phyloP scores from a whole-genome alignment of 805 yeast species.

The Diddensiella transvaalensis region DNA sequence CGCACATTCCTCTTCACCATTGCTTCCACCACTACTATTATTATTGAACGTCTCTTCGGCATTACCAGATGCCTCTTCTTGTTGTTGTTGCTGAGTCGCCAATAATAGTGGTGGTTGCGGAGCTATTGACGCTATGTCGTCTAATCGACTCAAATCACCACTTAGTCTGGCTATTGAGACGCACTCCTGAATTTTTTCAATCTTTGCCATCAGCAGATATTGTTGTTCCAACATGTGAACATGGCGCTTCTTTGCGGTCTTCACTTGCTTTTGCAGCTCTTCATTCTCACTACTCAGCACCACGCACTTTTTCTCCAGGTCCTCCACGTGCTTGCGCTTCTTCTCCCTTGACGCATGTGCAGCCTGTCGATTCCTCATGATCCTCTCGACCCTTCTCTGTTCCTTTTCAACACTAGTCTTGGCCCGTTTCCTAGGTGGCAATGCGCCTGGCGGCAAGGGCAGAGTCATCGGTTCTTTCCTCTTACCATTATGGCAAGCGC shows the following conservation, averaged over 20 bases:
- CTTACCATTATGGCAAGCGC: conserved; percentile 23
- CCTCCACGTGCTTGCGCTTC: conserved; percentile 88
- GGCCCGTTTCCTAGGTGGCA: conserved; percentile 96
- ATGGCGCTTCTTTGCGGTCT: conserved; percentile 17
- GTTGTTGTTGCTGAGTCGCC: not conserved
- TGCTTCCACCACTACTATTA: not conserved
- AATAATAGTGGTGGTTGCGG: not conserved
- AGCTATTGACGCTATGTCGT: conserved; percentile 1
- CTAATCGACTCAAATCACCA: conserved; percentile 23
- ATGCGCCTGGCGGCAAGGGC: conserved; percentile 41
- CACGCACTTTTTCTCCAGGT: conserved; percentile 56
- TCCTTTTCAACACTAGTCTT: conserved; percentile 96
- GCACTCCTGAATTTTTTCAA: conserved; percentile 20
- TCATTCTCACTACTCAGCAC: conserved; percentile 28
- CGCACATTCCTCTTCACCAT: conserved; percentile 15
- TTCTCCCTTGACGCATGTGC: conserved; percentile 97
- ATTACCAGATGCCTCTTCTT: not conserved
- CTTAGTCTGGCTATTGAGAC: conserved; percentile 21
- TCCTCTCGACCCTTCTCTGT: conserved; percentile 90
- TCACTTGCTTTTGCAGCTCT: conserved; percentile 23
- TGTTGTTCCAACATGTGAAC: conserved; percentile 22
- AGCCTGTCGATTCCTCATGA: conserved; percentile 89
- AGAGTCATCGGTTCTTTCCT: conserved; percentile 32
- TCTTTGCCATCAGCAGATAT: conserved; percentile 18
- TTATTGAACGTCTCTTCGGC: not conserved